These are phyloP conservation scores for Seminavis robusta DNA, from an alignment of 108 stramenopile genomes.

Conservation along the genomic window DNA sequence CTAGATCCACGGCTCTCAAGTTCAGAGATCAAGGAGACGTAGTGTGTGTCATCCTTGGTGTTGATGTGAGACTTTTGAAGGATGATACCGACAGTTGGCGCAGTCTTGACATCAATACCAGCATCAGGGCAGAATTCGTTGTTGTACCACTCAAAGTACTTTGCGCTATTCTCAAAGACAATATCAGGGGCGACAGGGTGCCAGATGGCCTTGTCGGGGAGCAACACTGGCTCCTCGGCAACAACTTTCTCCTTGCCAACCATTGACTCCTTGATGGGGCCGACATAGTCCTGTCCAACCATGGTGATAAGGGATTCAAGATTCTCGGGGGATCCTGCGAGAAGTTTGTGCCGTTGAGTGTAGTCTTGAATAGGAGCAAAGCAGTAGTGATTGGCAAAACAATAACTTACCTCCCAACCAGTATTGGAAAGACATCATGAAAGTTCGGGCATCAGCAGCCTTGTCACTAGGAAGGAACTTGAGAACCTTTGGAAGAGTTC, in stretches of 20 bases:
- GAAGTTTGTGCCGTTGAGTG: neutral
- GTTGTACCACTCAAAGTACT: constrained; percentile 95
- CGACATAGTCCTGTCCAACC: constrained; percentile 92
- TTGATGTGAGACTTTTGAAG: constrained; percentile 98
- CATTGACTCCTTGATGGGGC: constrained; percentile 72
- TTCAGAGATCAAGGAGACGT: constrained; percentile 93
- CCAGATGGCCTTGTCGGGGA: constrained; percentile 98
- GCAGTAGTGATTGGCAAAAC: neutral
- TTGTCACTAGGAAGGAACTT: constrained; percentile 96
- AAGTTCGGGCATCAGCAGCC: constrained; percentile 93
- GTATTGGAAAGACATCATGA: constrained; percentile 99
- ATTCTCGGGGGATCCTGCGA: constrained; percentile 83
- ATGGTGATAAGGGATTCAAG: constrained; percentile 88
- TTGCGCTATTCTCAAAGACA: constrained; percentile 82
- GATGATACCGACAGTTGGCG: constrained; percentile 90
- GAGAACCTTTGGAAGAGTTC: constrained; percentile 94
- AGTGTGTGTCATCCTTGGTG: constrained; percentile 97
- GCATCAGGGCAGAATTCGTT: constrained; percentile 92
- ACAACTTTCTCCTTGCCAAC: constrained; percentile 74
- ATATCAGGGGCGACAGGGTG: constrained; percentile 91
- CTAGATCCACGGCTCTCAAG: constrained; percentile 91
- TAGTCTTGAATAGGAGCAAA: constrained; percentile 10
- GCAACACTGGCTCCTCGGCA: constrained; percentile 88
- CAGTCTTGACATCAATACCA: constrained; percentile 84
- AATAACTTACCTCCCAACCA: constrained; percentile 85